Base-by-base conservation (phyloP, 116 monocot species). In the Iris pallida region DNA sequence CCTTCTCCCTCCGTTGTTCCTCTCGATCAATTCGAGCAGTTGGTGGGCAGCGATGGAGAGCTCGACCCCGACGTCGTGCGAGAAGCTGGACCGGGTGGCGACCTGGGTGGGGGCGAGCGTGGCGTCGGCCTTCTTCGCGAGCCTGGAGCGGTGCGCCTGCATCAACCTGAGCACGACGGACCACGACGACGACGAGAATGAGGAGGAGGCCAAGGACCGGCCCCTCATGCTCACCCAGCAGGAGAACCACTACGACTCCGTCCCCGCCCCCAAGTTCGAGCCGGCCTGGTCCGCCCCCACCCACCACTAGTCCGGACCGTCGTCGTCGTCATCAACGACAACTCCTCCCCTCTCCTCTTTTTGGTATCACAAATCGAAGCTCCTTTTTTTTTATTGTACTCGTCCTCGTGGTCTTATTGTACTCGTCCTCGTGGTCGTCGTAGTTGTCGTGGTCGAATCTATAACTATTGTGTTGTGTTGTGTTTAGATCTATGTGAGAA, bases 1-100 rank as follows among this genome's bases (percentile, higher is more conserved):
- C 3, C 30, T 30, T 30, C 30, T 30, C 30, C 30, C 30, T 30
- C 3, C 30, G 2, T 30, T 30, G 0, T 30, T 30, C 30, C 30
- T 30, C 30, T 30, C 30, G 30, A 30, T 30, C 30, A 30, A 30
- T 30, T 30, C 30, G 30, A 30, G 30, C 30, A 30, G 2, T 30
- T 30, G 0, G 30, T 30, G 30, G 30, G 30, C 30, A 30, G 30
- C 30, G 30, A 30, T 30, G 30, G 30, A 30, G 30, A 30, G 3
- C 30, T 30, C 30, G 30, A 30, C 2, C 30, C 30, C 63, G 13
- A 40, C 54, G 13, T 56, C 78, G 2, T 73, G 78, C 77, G 74
- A 69, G 69, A 85, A 68, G 72, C 68, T 87, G 20, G 83, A 83
- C 47, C 68, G 74, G 55, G 64, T 87, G 66, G 83, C 83, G 75